phyloP scores from a whole-genome alignment of 768 basidiomycete genomes.

The Auriscalpium orientale region DNA sequence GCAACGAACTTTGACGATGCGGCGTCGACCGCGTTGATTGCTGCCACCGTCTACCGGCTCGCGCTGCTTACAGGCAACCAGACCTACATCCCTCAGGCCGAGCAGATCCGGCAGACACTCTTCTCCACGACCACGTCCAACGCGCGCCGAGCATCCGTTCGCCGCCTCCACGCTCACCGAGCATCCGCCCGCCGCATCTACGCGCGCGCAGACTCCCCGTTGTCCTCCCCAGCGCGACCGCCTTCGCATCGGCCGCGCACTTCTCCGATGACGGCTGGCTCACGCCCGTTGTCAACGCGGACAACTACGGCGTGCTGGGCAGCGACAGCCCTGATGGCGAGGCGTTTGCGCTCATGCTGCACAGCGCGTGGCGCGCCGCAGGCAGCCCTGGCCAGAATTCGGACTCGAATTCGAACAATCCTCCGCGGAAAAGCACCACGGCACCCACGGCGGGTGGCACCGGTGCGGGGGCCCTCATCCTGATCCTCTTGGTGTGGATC shows the following conservation, averaged over 20 bases:
- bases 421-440: too few relatives aligned
- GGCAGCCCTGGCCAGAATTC: conserved; percentile 39
- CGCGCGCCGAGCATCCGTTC: too few relatives aligned
- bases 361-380: conserved; percentile 59
- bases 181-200: too few relatives aligned
- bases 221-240: neutral
- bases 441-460: too few relatives aligned
- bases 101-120: conserved; percentile 39
- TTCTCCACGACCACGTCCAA: conserved; percentile 5
- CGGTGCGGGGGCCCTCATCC: too few relatives aligned
- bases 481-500: too few relatives aligned
- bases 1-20: conserved; percentile 53
- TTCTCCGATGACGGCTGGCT: conserved; percentile 60
- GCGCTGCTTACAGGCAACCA: conserved; percentile 46
- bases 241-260: conserved; percentile 28
- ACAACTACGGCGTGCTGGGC: conserved; percentile 41
- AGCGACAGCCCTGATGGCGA: conserved; percentile 63
- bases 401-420: too few relatives aligned
- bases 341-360: conserved; percentile 70
- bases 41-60: conserved; percentile 68
- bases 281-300: conserved; percentile 68
- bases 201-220: conserved; percentile 13
- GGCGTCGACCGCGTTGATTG: conserved; percentile 66
- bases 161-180: neutral
- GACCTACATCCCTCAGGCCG: conserved; percentile 48